These are phyloP conservation scores for Boletus subparvulus DNA, from an alignment of 768 basidiomycete genomes.

Conservation along the genomic window DNA sequence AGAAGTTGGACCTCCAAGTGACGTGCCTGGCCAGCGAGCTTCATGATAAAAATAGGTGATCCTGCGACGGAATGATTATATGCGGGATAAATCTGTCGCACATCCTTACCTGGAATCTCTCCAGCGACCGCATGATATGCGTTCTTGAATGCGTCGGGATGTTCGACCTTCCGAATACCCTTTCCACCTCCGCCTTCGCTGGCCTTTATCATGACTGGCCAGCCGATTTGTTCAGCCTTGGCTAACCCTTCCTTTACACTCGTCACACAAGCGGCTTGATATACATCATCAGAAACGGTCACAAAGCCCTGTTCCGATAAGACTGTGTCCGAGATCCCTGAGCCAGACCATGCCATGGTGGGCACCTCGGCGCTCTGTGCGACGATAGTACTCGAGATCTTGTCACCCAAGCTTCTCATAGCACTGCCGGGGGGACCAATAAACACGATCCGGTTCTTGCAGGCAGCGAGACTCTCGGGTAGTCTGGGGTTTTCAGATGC, in stretches of 20 bases:
- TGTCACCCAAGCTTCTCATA: constrained; percentile 98
- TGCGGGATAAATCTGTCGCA: background rate
- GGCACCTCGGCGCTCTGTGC: constrained; percentile 96
- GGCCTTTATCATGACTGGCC: constrained; percentile 99
- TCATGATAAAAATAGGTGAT: constrained; percentile 99
- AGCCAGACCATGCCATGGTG: constrained; percentile 98
- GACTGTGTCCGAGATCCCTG: constrained; percentile 85
- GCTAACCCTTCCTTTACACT: constrained; percentile 83
- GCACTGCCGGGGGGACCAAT: constrained; percentile 98
- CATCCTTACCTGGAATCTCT: constrained; percentile 86
- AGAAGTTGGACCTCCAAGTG: constrained; percentile 98
- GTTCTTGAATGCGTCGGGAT: constrained; percentile 86
- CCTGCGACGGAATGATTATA: constrained; percentile 46
- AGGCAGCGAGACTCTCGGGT: constrained; percentile 89
- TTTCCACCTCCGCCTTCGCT: constrained; percentile 99
- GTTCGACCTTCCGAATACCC: constrained; percentile 94
- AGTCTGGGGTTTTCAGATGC: constrained; percentile 98
- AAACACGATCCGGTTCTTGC: constrained; percentile 96
- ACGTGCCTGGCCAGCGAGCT: constrained; percentile 95
- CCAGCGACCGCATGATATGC: constrained; percentile 91
- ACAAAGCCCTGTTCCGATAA: constrained; percentile 88
- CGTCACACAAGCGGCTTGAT: constrained; percentile 83
- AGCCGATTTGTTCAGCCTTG: constrained; percentile 86
- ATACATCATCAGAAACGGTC: constrained; percentile 89
- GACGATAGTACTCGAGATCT: constrained; percentile 99